Evolutionary conservation across 306 rosid genomes (phyloP).

Genomic region (Trifolium dubium): DNA sequence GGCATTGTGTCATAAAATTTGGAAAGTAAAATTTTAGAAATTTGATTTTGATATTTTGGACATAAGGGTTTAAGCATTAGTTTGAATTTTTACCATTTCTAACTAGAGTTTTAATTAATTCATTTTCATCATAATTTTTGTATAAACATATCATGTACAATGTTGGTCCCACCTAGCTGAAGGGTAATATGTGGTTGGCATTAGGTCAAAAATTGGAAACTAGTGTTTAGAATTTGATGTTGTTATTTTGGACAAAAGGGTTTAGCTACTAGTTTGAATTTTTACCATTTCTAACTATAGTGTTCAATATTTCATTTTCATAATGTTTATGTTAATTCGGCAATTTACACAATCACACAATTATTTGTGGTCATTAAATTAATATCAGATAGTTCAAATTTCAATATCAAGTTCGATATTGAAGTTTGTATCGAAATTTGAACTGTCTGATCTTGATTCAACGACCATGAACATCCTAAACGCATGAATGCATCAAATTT

Average conservation of each 20-base stretch:
- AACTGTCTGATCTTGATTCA: too few species aligned
- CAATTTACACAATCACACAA: neutral
- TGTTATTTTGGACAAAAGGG: neutral
- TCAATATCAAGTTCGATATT: too few species aligned
- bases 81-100: neutral
- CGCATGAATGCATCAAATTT: neutral
- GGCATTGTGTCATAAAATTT: neutral
- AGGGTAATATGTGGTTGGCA: conserved; percentile 4
- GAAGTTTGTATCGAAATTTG: too few species aligned
- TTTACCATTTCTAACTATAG: neutral
- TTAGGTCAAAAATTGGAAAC: neutral
- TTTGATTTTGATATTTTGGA: neutral
- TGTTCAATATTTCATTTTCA: neutral
- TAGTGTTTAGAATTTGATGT: neutral
- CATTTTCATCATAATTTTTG: neutral
- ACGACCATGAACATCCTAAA: neutral
- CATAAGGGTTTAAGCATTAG: neutral
- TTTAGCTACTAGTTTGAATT: neutral
- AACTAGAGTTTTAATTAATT: neutral
- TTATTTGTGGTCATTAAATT: too few species aligned
- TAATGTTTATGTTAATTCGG: neutral
- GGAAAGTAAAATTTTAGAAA: neutral
- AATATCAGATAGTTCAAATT: neutral
- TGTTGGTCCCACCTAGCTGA: conserved; percentile 13
- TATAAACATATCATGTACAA: too few species aligned